These are phyloP conservation scores for Talaromyces wortmannii DNA, from an alignment of 495 filamentous ascomycete genomes.

Conservation along the genomic window DNA sequence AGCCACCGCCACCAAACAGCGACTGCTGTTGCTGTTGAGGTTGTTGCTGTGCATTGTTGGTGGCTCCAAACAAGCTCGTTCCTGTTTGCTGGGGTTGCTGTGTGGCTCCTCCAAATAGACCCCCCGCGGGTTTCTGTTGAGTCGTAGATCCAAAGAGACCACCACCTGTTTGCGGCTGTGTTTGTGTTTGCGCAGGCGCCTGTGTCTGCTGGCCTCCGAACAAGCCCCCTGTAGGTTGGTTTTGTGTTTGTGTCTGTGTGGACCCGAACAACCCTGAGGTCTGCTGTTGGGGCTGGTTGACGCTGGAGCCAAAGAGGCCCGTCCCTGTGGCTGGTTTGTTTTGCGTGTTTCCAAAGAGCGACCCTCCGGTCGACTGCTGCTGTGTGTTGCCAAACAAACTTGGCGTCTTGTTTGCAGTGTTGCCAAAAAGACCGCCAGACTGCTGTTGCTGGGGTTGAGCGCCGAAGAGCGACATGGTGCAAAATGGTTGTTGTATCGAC, in stretches of 20 bases:
- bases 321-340: constrained; percentile 6
- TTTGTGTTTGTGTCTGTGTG: constrained; percentile 5
- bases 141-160: constrained; percentile 10
- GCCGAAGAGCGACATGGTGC: constrained; percentile 39
- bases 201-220: constrained; percentile 7
- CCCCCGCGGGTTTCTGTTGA: constrained; percentile 24
- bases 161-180: constrained; percentile 3
- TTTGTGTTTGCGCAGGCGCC: not conserved
- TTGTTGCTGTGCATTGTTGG: constrained; percentile 14
- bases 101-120: constrained; percentile 19
- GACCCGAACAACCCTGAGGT: constrained; percentile 27
- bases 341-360: constrained; percentile 19
- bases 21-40: constrained; percentile 15
- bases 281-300: constrained; percentile 23
- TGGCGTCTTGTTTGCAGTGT: constrained; percentile 21
- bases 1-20: constrained; percentile 22
- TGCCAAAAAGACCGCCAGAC: constrained; percentile 21
- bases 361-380: constrained; percentile 10
- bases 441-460: constrained; percentile 19
- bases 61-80: constrained; percentile 30
- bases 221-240: constrained; percentile 3
- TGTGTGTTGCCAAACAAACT: constrained; percentile 23
- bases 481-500: not conserved
- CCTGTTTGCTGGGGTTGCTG: constrained; percentile 19
- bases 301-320: constrained; percentile 10